Conservation (phyloP, 495 filamentous ascomycete genomes). For the Penicillium manginii region DNA sequence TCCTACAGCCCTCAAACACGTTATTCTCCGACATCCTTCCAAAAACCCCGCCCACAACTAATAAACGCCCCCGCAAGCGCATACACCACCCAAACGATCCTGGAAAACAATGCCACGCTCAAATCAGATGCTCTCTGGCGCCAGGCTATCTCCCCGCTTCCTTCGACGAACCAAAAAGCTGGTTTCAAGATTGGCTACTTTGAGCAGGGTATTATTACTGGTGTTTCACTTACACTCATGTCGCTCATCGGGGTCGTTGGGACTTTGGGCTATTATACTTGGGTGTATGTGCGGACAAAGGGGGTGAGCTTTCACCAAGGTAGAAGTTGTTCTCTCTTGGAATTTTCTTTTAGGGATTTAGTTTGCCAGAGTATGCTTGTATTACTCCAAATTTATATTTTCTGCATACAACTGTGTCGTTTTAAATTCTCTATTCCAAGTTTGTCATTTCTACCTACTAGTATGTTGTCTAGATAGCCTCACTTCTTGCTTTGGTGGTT, state of each 20-base stretch:
- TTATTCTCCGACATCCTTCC: constrained; percentile 44
- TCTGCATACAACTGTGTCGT: too few species aligned
- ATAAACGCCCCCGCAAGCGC: constrained; percentile 22
- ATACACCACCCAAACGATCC: constrained; percentile 16
- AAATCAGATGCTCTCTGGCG: constrained; percentile 26
- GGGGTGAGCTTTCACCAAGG: not conserved
- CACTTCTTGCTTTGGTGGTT: too few species aligned
- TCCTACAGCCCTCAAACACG: constrained; percentile 33
- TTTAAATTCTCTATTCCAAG: too few species aligned
- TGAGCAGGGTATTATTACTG: constrained; percentile 54
- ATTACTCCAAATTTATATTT: too few species aligned
- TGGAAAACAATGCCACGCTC: constrained; percentile 18
- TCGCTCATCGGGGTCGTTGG: constrained; percentile 30
- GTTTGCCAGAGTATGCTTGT: too few species aligned
- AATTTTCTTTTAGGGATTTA: not conserved
- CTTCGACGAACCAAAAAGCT: constrained; percentile 38
- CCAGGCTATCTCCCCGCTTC: constrained; percentile 39
- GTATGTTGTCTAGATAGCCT: too few species aligned
- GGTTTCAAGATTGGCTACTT: constrained; percentile 53
- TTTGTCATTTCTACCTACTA: too few species aligned
- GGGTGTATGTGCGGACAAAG: constrained; percentile 21
- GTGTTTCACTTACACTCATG: constrained; percentile 32
- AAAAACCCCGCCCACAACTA: constrained; percentile 44
- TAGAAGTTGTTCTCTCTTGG: not conserved
- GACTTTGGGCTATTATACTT: constrained; percentile 37